phyloP scores from a whole-genome alignment of 108 stramenopile genomes.

The Discostella pseudostelligera region DNA sequence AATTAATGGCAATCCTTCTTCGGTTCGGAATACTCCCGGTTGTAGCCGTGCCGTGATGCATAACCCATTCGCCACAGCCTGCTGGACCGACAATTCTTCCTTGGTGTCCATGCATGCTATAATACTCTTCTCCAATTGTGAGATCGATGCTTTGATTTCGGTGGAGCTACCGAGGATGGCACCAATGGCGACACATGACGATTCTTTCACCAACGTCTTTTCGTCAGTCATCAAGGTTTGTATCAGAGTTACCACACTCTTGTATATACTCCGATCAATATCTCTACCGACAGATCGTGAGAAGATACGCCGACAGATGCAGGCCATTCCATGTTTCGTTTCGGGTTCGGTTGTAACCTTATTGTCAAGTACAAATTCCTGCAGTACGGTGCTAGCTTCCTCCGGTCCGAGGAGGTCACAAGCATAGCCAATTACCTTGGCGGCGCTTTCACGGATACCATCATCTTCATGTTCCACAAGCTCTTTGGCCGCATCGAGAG shows the following conservation, averaged over 20 bases:
- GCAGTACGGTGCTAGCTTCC: constrained; percentile 42
- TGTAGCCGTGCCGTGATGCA: constrained; percentile 63
- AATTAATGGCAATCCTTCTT: constrained; percentile 48
- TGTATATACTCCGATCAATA: constrained; percentile 40
- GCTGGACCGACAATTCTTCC: constrained; percentile 71
- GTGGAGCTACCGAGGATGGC: constrained; percentile 66
- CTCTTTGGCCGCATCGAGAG: constrained; percentile 73
- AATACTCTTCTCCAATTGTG: constrained; percentile 54
- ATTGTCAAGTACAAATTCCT: constrained; percentile 54
- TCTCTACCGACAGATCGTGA: constrained; percentile 53
- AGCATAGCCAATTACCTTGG: constrained; percentile 77
- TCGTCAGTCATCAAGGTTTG: constrained; percentile 69
- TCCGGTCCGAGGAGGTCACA: constrained; percentile 67
- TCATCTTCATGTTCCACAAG: constrained; percentile 72
- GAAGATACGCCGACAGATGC: constrained; percentile 65
- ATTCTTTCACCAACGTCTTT: constrained; percentile 57
- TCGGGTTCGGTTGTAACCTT: constrained; percentile 44
- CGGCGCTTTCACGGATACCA: constrained; percentile 78
- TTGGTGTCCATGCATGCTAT: constrained; percentile 58
- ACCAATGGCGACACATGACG: constrained; percentile 71
- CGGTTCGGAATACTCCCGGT: constrained; percentile 58
- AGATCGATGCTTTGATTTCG: constrained; percentile 48
- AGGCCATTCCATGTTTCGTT: constrained; percentile 70
- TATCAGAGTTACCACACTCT: constrained; percentile 25
- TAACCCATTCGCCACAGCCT: constrained; percentile 65